Evolutionary conservation across 176 grass and related monocot genomes (phyloP).

Genomic region (Musa troglodytarum): DNA sequence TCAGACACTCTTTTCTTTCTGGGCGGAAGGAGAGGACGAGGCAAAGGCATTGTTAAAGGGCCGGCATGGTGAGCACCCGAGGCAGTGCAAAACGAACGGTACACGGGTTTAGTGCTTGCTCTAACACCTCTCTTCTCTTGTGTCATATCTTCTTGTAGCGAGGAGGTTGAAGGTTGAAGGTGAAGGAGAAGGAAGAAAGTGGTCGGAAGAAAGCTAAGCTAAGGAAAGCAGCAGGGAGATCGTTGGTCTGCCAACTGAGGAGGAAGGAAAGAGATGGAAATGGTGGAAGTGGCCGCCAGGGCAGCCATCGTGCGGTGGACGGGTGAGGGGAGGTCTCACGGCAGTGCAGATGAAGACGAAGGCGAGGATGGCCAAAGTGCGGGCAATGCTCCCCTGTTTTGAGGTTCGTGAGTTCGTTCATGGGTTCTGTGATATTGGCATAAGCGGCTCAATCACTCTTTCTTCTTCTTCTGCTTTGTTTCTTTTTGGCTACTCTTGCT

Average conservation of each 20-base stretch:
- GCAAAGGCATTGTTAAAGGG: neutral
- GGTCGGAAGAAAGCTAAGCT: neutral
- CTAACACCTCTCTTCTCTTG: neutral
- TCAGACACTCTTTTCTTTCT: too few species aligned
- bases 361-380: neutral
- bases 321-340: neutral
- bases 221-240: neutral
- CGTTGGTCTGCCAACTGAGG: neutral
- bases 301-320: neutral
- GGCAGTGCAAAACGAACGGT: neutral
- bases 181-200: neutral
- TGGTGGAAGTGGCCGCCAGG: neutral
- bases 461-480: neutral
- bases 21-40: neutral
- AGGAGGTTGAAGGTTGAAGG: neutral
- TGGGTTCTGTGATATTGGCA: conserved; percentile 4
- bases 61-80: neutral
- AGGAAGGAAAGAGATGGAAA: too few species aligned
- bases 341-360: neutral
- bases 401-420: neutral
- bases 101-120: neutral
- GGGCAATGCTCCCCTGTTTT: neutral
- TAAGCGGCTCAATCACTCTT: conserved; percentile 7
- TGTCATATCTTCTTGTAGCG: neutral
- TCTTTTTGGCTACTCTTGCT: neutral